A percentile compares a stretch with the other conserved stretches of the same genome.
These are phyloP conservation scores for Kalanchoe fedtschenkoi DNA, from an alignment of 164 flowering plant species.

Conservation along the genomic window DNA sequence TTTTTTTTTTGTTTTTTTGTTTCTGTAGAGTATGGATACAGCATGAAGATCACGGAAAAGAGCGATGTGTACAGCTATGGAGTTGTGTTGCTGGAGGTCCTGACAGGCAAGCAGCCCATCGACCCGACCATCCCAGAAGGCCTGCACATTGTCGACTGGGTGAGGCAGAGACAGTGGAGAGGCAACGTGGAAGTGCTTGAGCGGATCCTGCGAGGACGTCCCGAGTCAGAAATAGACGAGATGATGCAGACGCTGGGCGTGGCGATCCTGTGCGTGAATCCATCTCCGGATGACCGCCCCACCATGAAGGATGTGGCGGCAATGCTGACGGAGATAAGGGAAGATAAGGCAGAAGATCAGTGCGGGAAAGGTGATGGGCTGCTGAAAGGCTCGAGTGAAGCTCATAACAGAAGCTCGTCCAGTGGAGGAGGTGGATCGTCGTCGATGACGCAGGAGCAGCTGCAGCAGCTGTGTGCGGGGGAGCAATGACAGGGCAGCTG, in stretches of 20 bases:
- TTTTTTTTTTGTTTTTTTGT: background rate
- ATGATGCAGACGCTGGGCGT: constrained; percentile 94
- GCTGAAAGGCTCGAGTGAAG: no score
- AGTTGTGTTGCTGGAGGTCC: constrained; percentile 75
- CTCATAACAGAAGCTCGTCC: no score
- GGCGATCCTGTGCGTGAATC: constrained; percentile 87
- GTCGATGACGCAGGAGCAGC: no score
- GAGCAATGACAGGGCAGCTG: no score
- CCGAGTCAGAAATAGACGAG: constrained; percentile 85
- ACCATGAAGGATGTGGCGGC: constrained; percentile 98
- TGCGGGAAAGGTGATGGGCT: no score
- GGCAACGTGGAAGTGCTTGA: constrained; percentile 63
- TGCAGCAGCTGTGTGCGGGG: no score
- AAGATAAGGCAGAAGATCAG: no score
- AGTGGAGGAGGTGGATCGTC: no score
- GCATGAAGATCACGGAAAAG: constrained; percentile 94
- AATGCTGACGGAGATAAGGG: constrained; percentile 79
- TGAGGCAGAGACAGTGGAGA: constrained; percentile 87
- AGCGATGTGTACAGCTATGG: constrained; percentile 98
- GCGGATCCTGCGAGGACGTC: constrained; percentile 53
- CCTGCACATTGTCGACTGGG: constrained; percentile 93
- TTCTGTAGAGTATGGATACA: constrained; percentile 88
- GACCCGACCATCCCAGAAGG: constrained; percentile 64
- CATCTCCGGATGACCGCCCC: constrained; percentile 79
- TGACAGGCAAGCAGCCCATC: constrained; percentile 76